phyloP scores from a whole-genome alignment of 352 stramenopile genomes.

The Globisporangium nodosum region DNA sequence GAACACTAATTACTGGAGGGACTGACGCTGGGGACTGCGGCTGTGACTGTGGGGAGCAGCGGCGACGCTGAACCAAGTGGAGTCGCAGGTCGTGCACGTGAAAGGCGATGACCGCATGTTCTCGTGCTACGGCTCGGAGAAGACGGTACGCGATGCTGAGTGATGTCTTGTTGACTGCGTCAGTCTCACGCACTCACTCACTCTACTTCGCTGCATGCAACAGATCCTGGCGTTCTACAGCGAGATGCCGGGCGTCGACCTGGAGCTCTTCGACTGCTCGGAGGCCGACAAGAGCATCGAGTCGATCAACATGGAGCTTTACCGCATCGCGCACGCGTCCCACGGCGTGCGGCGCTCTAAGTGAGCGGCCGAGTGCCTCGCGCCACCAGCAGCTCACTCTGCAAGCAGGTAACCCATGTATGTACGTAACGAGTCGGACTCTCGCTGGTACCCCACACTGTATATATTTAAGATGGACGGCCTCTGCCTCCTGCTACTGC shows the following conservation, averaged over 20 bases:
- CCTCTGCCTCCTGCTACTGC: neutral
- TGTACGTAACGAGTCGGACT: neutral
- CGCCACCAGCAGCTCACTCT: too few relatives aligned
- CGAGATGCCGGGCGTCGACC: conserved; percentile 65
- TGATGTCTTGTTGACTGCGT: neutral
- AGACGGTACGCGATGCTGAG: conserved; percentile 36
- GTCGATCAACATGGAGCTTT: conserved; percentile 62
- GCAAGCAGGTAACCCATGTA: neutral
- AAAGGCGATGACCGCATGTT: conserved; percentile 82
- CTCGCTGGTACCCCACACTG: neutral
- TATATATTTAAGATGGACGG: neutral
- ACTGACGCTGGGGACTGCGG: neutral
- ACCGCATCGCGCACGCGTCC: conserved; percentile 56
- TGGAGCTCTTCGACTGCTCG: conserved; percentile 78
- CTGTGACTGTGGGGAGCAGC: conserved; percentile 19
- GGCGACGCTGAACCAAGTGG: conserved; percentile 74
- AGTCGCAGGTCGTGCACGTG: conserved; percentile 80
- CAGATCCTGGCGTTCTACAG: conserved; percentile 87
- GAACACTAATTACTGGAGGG: neutral
- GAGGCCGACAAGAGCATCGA: conserved; percentile 77
- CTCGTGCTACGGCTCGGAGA: conserved; percentile 72
- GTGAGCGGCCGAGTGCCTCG: neutral
- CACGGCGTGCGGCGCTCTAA: conserved; percentile 25
- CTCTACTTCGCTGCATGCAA: neutral
- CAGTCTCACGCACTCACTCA: too few relatives aligned